Percentiles rank a stretch among this genome's conserved stretches.
phyloP scores from a whole-genome alignment of 225 moss, liverwort and hornwort genomes.

The Bryum argenteum region DNA sequence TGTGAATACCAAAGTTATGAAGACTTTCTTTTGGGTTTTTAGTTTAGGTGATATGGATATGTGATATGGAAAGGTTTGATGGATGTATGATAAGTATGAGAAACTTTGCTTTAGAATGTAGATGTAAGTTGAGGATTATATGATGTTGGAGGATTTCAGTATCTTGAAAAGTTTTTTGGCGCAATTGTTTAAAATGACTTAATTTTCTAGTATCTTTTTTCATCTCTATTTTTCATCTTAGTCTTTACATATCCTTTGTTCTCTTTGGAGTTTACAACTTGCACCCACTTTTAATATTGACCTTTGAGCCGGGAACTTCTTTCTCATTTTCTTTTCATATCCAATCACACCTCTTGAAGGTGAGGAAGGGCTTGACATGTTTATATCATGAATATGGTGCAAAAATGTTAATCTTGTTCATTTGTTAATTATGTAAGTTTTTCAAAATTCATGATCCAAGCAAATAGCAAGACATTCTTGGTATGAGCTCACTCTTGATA shows the following conservation, averaged over 20 bases:
- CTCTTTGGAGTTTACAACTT: background rate
- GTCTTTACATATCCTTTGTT: background rate
- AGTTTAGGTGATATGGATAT: background rate
- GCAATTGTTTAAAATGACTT: background rate
- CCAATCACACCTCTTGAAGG: background rate
- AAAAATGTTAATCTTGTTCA: background rate
- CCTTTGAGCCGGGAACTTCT: background rate
- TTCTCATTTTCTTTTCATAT: slow-evolving; percentile 8
- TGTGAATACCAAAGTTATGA: slow-evolving; percentile 7
- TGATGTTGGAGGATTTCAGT: too few species aligned
- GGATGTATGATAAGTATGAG: too few species aligned
- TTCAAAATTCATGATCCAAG: background rate
- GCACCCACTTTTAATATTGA: slow-evolving; percentile 19
- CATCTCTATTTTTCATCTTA: background rate
- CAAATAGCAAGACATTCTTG: background rate
- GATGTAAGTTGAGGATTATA: too few species aligned
- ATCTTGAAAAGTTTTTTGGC: background rate
- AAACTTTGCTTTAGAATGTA: too few species aligned
- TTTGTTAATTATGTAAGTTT: too few species aligned
- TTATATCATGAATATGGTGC: background rate
- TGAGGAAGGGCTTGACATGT: background rate
- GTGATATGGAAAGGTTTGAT: too few species aligned
- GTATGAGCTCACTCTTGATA: background rate
- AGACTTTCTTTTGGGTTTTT: slow-evolving; percentile 1
- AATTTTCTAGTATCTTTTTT: background rate